Evolutionary conservation across 2,329 filamentous ascomycete genomes (phyloP), one percentile per base, ranked within the genome.

Genomic region (Emmonsiellopsis sp.): DNA sequence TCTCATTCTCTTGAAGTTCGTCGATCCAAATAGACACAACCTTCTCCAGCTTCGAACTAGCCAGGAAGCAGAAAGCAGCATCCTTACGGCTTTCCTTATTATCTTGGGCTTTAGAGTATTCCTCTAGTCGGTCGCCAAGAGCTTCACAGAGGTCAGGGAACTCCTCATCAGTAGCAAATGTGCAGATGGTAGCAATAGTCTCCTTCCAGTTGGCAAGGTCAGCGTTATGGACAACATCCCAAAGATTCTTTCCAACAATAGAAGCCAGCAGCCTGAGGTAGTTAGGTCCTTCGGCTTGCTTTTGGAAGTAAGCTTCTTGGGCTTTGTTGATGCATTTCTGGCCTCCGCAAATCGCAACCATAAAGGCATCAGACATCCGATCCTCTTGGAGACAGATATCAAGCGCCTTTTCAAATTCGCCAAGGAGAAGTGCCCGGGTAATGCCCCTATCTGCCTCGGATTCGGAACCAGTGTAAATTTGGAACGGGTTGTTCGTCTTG

Each of bases 141-240:
- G 89, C 88, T 68, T 98, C 93, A 65, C 92, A 98, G 9, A 98
- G 83, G 66, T 96, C 90, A 5, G 92, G 83, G 68, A 98, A 98
- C 62, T 98, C 92, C 40, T 82, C 81, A 44, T 90, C 86, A 58
- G 94, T 86, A 0, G 93, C 93, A 70, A 92, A 98, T 1, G 93
- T 97, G 79, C 93, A 98, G 52, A 98, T 76, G 1, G 91, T 87
- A 32, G 89, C 91, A 87, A 98, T 94, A 2, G 92, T 85, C 71
- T 97, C 93, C 73, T 94, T 97, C 94, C 93, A 98, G 71, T 93
- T 87, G 51, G 81, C 80, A 45, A 98, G 75, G 64, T 96, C 88
- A 6, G 92, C 93, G 64, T 98, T 98, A 73, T 97, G 89, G 6
- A 97, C 93, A 45, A 97, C 81, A 72, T 98, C 93, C 93, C 92